A percentile compares a stretch with the other conserved stretches of the same genome.
Evolutionary conservation across 148 eudicot genomes (phyloP).

Genomic region (Vaccinium darrowii): DNA sequence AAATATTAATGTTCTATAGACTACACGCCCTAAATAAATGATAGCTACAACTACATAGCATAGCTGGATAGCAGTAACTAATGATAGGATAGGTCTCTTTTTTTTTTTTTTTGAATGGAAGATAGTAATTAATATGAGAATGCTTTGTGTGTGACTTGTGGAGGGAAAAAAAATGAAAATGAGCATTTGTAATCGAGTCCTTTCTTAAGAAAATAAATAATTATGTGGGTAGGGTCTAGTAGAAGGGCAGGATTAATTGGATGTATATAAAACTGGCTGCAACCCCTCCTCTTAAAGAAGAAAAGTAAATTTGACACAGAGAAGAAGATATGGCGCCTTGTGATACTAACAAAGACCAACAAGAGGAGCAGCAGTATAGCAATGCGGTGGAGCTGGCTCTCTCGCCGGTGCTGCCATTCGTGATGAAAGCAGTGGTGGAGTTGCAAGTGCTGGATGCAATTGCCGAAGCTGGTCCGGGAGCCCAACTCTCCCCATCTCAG

Average conservation of each 20-base stretch:
- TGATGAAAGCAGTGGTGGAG: conserved; percentile 21
- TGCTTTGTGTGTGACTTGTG: too few relatives aligned
- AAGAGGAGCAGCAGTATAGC: neutral
- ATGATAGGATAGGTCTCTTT: too few relatives aligned
- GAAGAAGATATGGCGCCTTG: neutral
- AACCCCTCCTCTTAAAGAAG: neutral
- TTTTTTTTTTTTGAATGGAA: too few relatives aligned
- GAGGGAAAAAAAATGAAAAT: too few relatives aligned
- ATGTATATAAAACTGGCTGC: neutral
- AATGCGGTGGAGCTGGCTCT: conserved; percentile 20
- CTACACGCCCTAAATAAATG: too few relatives aligned
- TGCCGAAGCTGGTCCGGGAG: conserved; percentile 22
- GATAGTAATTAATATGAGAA: too few relatives aligned
- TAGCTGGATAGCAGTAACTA: too few relatives aligned
- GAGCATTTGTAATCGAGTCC: too few relatives aligned
- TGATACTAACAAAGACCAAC: neutral
- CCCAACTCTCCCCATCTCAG: conserved; percentile 26
- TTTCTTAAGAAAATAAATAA: too few relatives aligned
- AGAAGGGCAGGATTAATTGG: neutral
- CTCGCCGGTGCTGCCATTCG: conserved; percentile 16
- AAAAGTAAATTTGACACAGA: neutral
- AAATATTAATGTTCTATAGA: too few relatives aligned
- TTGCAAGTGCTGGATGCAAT: conserved; percentile 36
- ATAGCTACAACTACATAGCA: too few relatives aligned
- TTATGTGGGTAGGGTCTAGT: too few relatives aligned